Conservation (phyloP, 108 stramenopile species). For the Conticribra weissflogii region DNA sequence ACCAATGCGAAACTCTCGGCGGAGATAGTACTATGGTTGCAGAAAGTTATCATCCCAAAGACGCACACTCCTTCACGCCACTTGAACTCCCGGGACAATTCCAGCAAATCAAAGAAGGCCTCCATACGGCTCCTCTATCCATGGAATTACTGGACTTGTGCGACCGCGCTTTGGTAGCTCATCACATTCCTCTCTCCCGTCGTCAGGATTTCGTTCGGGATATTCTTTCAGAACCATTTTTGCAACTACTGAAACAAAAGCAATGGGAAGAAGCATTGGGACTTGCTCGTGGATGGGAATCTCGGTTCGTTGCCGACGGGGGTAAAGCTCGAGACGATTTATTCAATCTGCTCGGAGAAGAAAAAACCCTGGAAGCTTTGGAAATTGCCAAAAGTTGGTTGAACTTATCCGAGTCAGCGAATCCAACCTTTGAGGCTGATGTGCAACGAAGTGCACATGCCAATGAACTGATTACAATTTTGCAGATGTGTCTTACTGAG, state of each 20-base stretch:
- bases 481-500: constrained; percentile 21
- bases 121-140: constrained; percentile 8
- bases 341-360: constrained; percentile 31
- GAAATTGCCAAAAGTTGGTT: constrained; percentile 37
- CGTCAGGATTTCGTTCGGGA: constrained; percentile 24
- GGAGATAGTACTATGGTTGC: too few relatives aligned
- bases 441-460: constrained; percentile 15
- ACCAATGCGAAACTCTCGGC: background rate
- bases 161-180: constrained; percentile 11
- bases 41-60: background rate
- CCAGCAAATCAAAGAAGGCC: constrained; percentile 20
- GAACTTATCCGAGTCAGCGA: background rate
- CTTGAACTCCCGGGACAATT: constrained; percentile 13
- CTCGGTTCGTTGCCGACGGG: constrained; percentile 2
- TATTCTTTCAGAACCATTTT: constrained; percentile 26
- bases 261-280: constrained; percentile 32
- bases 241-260: constrained; percentile 27
- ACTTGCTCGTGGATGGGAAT: constrained; percentile 32
- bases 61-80: background rate
- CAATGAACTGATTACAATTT: constrained; percentile 25
- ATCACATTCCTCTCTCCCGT: constrained; percentile 10
- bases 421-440: constrained; percentile 16
- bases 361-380: constrained; percentile 23
- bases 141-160: constrained; percentile 29
- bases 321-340: constrained; percentile 12